Percentiles rank a stretch among this genome's conserved stretches.
Conservation (phyloP, 371 early-diverging fungal species). For the Mucor circinelloides region DNA sequence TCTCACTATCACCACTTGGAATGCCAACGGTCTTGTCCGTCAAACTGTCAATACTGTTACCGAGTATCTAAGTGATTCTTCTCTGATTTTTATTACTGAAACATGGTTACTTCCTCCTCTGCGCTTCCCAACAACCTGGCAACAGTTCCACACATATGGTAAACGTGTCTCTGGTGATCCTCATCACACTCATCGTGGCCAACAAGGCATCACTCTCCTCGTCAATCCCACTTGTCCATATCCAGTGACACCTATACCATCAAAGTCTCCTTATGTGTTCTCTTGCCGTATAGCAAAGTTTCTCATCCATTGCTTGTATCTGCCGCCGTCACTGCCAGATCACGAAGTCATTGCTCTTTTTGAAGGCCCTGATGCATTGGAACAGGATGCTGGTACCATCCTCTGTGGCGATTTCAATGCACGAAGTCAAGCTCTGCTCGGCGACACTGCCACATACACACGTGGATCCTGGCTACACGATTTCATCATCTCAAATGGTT, state of each 20-base stretch:
- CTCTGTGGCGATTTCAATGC: too few relatives aligned
- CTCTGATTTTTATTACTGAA: conserved; percentile 12
- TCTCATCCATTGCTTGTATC: conserved; percentile 9
- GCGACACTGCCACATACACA: conserved; percentile 1
- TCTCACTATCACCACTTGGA: conserved; percentile 9
- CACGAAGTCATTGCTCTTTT: neutral
- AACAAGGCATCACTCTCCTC: too few relatives aligned
- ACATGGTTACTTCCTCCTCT: neutral
- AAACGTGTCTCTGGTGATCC: too few relatives aligned
- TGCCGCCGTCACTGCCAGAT: neutral
- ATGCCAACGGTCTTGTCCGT: conserved; percentile 6
- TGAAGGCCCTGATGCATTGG: too few relatives aligned
- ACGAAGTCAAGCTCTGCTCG: neutral
- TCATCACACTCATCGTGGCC: too few relatives aligned
- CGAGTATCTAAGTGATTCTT: neutral
- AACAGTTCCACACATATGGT: too few relatives aligned
- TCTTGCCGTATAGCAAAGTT: neutral
- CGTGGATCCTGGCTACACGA: conserved; percentile 1
- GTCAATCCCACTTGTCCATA: neutral
- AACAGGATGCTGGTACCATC: neutral
- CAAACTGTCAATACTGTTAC: neutral
- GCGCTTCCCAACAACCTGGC: too few relatives aligned
- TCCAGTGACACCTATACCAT: neutral
- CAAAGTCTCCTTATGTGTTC: neutral
- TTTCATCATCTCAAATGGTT: neutral